Base-by-base conservation (phyloP, 2,329 filamentous ascomycete genomes). In the Colletotrichum musicola region DNA sequence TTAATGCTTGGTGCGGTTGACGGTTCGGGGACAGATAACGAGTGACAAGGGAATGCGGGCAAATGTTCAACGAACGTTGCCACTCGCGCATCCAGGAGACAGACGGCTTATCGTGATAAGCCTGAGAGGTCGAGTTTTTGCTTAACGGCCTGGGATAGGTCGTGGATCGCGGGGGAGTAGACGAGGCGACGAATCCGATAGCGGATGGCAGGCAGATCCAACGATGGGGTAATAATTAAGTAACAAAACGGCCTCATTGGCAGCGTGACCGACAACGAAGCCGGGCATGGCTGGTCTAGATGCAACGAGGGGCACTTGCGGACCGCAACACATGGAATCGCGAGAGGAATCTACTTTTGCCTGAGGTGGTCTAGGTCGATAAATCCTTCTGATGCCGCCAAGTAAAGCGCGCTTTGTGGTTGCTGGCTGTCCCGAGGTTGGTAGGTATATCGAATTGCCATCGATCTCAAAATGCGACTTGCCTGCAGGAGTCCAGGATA, bases 161-260 rank as follows among this genome's bases (percentile, higher is more conserved):
- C 30, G 51, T 64, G 53, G 42, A 54, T 50, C 57, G 42, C 47
- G 63, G 57, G 58, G 30, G 30, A 40, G 35, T 38, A 30, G 6
- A 42, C 56, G 81, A 80, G 78, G 77, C 56, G 35, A 60, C 35
- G 55, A 6, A 53, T 47, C 67, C 67, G 67, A 68, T 68, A 69
- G 49, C 67, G 67, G 64, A 68, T 68, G 46, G 63, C 46, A 35
- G 55, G 18, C 50, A 69, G 35, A 55, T 55, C 50, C 58, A 62
- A 62, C 68, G 60, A 71, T 69, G 70, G 68, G 70, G 70, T 71
- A 71, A 71, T 71, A 53, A 62, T 71, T 71, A 68, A 71, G 70
- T 71, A 71, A 71, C 55, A 69, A 44, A 51, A 57, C 62, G 62
- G 54, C 62, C 30, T 51, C 50, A 27, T 18, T 49, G 46, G 62